A percentile compares a stretch with the other conserved stretches of the same genome.
Evolutionary conservation across 495 filamentous ascomycete genomes (phyloP).

Genomic region (Penicillium taxi): DNA sequence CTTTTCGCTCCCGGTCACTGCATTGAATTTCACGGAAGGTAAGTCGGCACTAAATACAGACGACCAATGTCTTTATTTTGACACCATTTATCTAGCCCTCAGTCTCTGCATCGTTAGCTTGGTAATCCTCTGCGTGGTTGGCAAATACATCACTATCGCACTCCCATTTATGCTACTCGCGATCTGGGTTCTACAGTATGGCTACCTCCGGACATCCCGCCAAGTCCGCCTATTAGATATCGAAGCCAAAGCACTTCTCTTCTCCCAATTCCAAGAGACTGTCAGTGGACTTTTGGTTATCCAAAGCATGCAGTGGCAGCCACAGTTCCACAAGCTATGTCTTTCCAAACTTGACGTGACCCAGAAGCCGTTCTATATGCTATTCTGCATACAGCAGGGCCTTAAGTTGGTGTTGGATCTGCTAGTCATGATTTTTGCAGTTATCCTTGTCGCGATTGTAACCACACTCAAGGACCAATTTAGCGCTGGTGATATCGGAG

Average conservation of each 20-base stretch:
- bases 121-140: conserved; percentile 20
- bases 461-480: conserved; percentile 11
- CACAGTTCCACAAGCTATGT: conserved; percentile 11
- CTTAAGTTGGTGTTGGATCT: conserved; percentile 35
- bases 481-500: conserved; percentile 11
- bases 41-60: neutral
- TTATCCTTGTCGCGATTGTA: conserved; percentile 15
- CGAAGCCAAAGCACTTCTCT: neutral
- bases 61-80: neutral
- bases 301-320: conserved; percentile 37
- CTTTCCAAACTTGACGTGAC: conserved; percentile 20
- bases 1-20: conserved; percentile 18
- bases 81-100: neutral
- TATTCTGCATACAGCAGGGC: conserved; percentile 37
- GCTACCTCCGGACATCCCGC: neutral
- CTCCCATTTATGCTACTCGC: conserved; percentile 4
- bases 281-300: conserved; percentile 34
- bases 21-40: conserved; percentile 6
- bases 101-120: conserved; percentile 8
- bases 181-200: conserved; percentile 1
- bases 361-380: conserved; percentile 33
- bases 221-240: neutral
- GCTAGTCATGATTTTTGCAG: conserved; percentile 29
- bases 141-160: conserved; percentile 18
- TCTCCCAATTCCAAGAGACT: neutral